phyloP scores from a whole-genome alignment of 2,329 filamentous ascomycete genomes.

The Fusarium xyrophilum region DNA sequence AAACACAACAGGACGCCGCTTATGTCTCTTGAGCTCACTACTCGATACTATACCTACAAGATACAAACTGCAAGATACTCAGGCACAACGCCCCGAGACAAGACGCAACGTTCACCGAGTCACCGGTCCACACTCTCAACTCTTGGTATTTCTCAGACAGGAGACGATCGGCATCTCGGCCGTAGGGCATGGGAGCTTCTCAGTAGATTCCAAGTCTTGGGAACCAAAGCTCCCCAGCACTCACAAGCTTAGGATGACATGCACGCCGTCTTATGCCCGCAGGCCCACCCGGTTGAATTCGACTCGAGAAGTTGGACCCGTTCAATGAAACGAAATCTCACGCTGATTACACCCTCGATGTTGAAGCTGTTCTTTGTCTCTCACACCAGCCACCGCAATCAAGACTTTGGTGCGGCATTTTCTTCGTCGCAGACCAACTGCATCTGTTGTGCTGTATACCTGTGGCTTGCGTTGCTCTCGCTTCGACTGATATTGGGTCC shows the following conservation, averaged over 20 bases:
- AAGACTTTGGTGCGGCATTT: constrained; percentile 28
- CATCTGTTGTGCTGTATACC: neutral
- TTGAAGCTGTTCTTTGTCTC: neutral
- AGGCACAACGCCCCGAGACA: constrained; percentile 9
- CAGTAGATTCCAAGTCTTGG: constrained; percentile 2
- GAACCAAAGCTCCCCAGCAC: constrained; percentile 15
- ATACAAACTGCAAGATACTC: neutral
- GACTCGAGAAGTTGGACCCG: constrained; percentile 3
- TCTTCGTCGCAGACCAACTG: constrained; percentile 4
- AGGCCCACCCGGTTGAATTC: constrained; percentile 15
- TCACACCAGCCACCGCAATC: constrained; percentile 15
- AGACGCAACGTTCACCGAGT: constrained; percentile 21
- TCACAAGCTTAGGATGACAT: constrained; percentile 28
- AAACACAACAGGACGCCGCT: constrained; percentile 6
- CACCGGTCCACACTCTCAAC: constrained; percentile 24
- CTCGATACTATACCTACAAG: neutral
- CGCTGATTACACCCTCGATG: neutral
- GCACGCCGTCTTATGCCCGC: constrained; percentile 25
- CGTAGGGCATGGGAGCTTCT: constrained; percentile 2
- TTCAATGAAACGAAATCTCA: constrained; percentile 7
- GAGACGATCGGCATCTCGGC: constrained; percentile 32
- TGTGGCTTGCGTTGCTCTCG: constrained; percentile 20
- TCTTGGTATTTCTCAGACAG: constrained; percentile 26
- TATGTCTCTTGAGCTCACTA: neutral
- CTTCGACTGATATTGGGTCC: constrained; percentile 12